Conservation (phyloP, 2,329 filamentous ascomycete species). For the Fusarium concolor region DNA sequence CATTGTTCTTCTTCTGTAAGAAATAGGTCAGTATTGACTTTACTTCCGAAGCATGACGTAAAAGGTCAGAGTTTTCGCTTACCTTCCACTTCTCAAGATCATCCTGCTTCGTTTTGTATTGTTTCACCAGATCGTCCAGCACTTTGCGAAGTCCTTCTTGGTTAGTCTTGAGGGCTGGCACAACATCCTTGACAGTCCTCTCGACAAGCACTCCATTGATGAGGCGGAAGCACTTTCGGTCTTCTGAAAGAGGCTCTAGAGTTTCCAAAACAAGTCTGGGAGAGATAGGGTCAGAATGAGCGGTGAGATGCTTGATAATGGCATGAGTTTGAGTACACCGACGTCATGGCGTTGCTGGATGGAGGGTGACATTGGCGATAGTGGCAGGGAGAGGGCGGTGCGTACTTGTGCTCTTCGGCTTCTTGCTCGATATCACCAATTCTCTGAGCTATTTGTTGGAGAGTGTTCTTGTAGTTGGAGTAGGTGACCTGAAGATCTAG, state of each 20-base stretch:
- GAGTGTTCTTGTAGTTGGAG: slow-evolving; percentile 78
- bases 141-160: slow-evolving; percentile 94
- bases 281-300: slow-evolving; percentile 32
- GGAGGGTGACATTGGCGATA: slow-evolving; percentile 5
- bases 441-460: slow-evolving; percentile 94
- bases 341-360: slow-evolving; percentile 30
- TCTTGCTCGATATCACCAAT: slow-evolving; percentile 98
- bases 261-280: slow-evolving; percentile 92
- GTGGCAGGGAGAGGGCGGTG: slow-evolving; percentile 38
- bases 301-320: slow-evolving; percentile 53
- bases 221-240: slow-evolving; percentile 98
- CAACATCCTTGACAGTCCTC: slow-evolving; percentile 90
- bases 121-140: slow-evolving; percentile 92
- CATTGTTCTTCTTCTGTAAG: slow-evolving; percentile 85
- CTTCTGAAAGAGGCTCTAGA: slow-evolving; percentile 80
- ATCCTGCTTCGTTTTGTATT: slow-evolving; percentile 93
- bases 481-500: slow-evolving; percentile 85
- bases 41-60: neutral
- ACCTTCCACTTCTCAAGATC: slow-evolving; percentile 99
- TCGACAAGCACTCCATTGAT: slow-evolving; percentile 98
- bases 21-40: slow-evolving; percentile 8
- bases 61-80: slow-evolving; percentile 3
- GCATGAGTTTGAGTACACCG: slow-evolving; percentile 27
- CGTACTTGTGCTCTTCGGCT: slow-evolving; percentile 97
- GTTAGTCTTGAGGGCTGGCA: slow-evolving; percentile 92